Conservation (phyloP, 805 yeast genomes). For the Kazachstania kunashirensis region DNA sequence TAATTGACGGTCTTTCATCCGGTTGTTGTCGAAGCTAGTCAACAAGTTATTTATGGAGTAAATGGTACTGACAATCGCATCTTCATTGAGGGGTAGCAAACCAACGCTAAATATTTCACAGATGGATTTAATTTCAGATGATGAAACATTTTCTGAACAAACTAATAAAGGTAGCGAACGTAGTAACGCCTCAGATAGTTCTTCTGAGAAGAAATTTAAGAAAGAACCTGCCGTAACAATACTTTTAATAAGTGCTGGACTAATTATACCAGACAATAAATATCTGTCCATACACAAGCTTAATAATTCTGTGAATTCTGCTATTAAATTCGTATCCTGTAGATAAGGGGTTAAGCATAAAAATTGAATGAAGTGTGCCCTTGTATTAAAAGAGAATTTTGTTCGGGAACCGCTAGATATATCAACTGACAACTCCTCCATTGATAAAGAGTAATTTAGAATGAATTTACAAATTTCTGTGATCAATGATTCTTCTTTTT, state of each 20-base stretch:
- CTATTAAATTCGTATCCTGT: constrained; percentile 39
- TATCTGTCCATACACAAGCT: constrained; percentile 43
- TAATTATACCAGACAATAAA: constrained; percentile 28
- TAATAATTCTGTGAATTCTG: constrained; percentile 37
- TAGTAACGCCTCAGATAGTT: constrained; percentile 29
- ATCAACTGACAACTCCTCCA: constrained; percentile 12
- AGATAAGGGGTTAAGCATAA: constrained; percentile 26
- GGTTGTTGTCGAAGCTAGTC: constrained; percentile 34
- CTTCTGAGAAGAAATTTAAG: constrained; percentile 34
- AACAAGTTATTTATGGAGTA: constrained; percentile 74
- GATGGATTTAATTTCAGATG: constrained; percentile 40
- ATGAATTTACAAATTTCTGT: constrained; percentile 22
- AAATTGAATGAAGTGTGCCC: constrained; percentile 33
- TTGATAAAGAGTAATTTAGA: constrained; percentile 11
- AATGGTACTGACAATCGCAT: constrained; percentile 71
- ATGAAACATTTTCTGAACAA: constrained; percentile 42
- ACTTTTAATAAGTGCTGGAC: constrained; percentile 22
- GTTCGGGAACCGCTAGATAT: constrained; percentile 16
- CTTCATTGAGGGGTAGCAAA: constrained; percentile 61
- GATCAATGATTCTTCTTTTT: constrained; percentile 29
- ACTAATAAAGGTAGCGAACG: constrained; percentile 43
- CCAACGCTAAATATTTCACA: constrained; percentile 57
- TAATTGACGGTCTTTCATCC: constrained; percentile 29
- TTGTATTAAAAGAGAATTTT: constrained; percentile 13
- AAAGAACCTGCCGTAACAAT: constrained; percentile 49